Evolutionary conservation across 1,284 basidiomycete genomes (phyloP).

Genomic region (Grifola frondosa): DNA sequence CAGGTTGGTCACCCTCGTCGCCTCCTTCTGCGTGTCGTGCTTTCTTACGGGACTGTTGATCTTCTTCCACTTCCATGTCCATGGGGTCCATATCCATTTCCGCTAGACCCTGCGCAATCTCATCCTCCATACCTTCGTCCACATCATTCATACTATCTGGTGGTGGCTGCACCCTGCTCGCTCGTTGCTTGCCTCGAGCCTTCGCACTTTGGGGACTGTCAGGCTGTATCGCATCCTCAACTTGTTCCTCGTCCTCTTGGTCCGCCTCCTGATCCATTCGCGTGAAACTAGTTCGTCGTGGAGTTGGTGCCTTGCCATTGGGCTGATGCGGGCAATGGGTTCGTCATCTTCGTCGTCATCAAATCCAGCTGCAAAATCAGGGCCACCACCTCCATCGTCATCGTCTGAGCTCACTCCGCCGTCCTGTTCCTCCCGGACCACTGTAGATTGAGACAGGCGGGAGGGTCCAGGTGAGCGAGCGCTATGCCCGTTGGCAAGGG

Average conservation of each 20-base stretch:
- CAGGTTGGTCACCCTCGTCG: conserved; percentile 16
- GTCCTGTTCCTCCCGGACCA: conserved; percentile 31
- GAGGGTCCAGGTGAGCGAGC: conserved; percentile 45
- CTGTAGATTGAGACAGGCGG: conserved; percentile 39
- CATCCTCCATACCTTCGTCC: conserved; percentile 51
- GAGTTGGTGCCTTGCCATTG: conserved; percentile 17
- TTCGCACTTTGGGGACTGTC: conserved; percentile 26
- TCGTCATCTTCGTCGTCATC: conserved; percentile 24
- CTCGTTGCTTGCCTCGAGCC: conserved; percentile 37
- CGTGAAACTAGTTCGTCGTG: conserved; percentile 44
- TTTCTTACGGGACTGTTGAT: conserved; percentile 16
- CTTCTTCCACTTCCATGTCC: conserved; percentile 18
- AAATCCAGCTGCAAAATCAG: conserved; percentile 16
- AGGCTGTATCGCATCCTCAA: conserved; percentile 28
- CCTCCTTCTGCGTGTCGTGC: conserved; percentile 16
- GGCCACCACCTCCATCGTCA: conserved; percentile 21
- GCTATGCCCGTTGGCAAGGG: conserved; percentile 29
- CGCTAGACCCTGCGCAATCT: conserved; percentile 47
- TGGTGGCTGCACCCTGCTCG: conserved; percentile 24
- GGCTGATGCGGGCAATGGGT: no score
- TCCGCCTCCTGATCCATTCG: conserved; percentile 47
- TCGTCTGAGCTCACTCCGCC: conserved; percentile 35
- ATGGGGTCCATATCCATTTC: conserved; percentile 20
- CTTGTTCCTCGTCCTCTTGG: conserved; percentile 33
- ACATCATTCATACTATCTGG: conserved; percentile 20